Base-by-base conservation (phyloP, 2,329 filamentous ascomycete species). In the Seiridium cupressi region DNA sequence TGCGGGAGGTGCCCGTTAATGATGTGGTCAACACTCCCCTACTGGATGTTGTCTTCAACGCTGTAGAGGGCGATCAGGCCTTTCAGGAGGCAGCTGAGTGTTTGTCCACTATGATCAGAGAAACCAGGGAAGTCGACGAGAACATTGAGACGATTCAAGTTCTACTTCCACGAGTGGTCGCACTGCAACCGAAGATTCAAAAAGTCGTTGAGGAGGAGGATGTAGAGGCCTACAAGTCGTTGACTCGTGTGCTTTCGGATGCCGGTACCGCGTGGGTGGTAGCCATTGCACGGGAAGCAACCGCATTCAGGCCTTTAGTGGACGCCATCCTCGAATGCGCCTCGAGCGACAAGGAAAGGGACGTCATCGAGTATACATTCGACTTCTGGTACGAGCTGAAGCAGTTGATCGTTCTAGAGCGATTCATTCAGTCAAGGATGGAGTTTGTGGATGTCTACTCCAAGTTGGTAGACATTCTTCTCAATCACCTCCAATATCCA, bases 341-440 rank as follows among this genome's bases (percentile, higher is more conserved):
- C 62, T 86, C 90, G 9, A 85, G 90, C 66, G 95, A 99, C 74
- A 88, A 88, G 72, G 94, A 97, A 58, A 87, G 90, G 63, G 95
- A 99, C 66, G 92, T 93, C 4, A 93, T 99, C 64, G 91, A 92
- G 58, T 88, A 95, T 69, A 99, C 96, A 0, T 99, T 99, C 76
- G 88, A 87, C 66, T 98, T 99, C 78, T 99, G 95, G 95, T 98
- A 96, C 73, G 95, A 99, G 72, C 84, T 99, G 51, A 99, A 99
- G 80, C 93, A 97, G 73, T 97, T 96, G 73, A 82, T 99, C 53
- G 93, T 93, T 1, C 77, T 99, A 57, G 94, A 98, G 42, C 89
- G 89, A 66, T 99, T 97, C 72, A 90, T 91, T 56, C 85, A 93
- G 68, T 90, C 93, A 46, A 87, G 93, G 56, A 75, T 92, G 64